A percentile compares a stretch with the other conserved stretches of the same genome.
Conservation (phyloP, 805 yeast genomes). For the Candida gorgasii region DNA sequence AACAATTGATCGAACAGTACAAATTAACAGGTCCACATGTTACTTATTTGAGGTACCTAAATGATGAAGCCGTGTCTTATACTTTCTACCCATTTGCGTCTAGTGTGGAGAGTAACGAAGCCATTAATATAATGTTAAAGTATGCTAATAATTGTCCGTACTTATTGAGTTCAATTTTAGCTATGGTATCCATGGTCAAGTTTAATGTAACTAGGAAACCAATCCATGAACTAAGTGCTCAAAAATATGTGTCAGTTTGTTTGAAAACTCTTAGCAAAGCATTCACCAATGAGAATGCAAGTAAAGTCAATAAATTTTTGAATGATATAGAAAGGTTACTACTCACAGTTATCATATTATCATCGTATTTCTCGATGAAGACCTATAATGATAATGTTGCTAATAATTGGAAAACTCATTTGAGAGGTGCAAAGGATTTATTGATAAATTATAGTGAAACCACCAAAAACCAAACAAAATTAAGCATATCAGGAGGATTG, state of each 20-base stretch:
- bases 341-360: constrained; percentile 60
- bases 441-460: constrained; percentile 46
- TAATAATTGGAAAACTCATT: constrained; percentile 61
- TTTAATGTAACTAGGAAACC: constrained; percentile 38
- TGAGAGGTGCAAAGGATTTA: constrained; percentile 61
- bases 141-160: constrained; percentile 61
- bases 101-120: constrained; percentile 35
- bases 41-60: constrained; percentile 30
- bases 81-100: constrained; percentile 40
- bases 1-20: constrained; percentile 24
- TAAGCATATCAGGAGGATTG: constrained; percentile 39
- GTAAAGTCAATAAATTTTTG: constrained; percentile 24
- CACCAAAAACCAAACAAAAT: constrained; percentile 15
- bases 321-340: constrained; percentile 64
- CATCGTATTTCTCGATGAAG: constrained; percentile 54
- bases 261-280: constrained; percentile 52
- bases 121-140: constrained; percentile 45
- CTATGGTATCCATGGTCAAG: constrained; percentile 64
- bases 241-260: constrained; percentile 61
- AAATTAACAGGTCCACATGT: constrained; percentile 30
- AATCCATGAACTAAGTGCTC: constrained; percentile 51
- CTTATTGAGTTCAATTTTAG: constrained; percentile 61
- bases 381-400: constrained; percentile 23
- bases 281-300: constrained; percentile 29
- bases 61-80: constrained; percentile 29